Conservation (phyloP, 257 asterid species). For the Nyctanthes arbortristis region DNA sequence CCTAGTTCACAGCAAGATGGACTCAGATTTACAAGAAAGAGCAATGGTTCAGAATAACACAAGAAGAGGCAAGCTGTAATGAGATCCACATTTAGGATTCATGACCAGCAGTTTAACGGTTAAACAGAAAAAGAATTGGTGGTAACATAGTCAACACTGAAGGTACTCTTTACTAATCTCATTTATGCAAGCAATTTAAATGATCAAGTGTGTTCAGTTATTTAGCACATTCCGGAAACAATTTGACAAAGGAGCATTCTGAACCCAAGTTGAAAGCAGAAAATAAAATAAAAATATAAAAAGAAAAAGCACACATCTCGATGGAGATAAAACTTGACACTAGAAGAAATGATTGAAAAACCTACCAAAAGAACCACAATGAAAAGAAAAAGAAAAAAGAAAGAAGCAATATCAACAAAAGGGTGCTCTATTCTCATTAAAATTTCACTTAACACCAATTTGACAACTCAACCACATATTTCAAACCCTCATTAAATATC, state of each 20-base stretch:
- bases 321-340: conserved; percentile 17
- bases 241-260: conserved; percentile 22
- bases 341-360: conserved; percentile 19
- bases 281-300: background rate
- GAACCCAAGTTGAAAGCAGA: conserved; percentile 20
- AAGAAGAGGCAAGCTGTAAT: conserved; percentile 21
- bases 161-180: background rate
- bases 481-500: too few species aligned
- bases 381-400: conserved; percentile 15
- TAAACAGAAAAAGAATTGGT: conserved; percentile 4
- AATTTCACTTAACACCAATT: too few species aligned
- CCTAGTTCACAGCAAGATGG: conserved; percentile 45
- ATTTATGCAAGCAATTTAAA: background rate
- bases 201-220: conserved; percentile 16
- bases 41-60: conserved; percentile 8
- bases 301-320: conserved; percentile 16
- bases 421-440: too few species aligned
- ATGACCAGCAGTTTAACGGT: conserved; percentile 21
- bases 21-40: conserved; percentile 23
- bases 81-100: conserved; percentile 7
- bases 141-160: conserved; percentile 5
- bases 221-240: conserved; percentile 21
- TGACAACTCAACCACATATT: too few species aligned
- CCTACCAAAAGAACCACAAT: background rate
- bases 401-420: too few species aligned